phyloP scores from a whole-genome alignment of 805 yeast genomes.

The Wickerhamomyces ciferrii region DNA sequence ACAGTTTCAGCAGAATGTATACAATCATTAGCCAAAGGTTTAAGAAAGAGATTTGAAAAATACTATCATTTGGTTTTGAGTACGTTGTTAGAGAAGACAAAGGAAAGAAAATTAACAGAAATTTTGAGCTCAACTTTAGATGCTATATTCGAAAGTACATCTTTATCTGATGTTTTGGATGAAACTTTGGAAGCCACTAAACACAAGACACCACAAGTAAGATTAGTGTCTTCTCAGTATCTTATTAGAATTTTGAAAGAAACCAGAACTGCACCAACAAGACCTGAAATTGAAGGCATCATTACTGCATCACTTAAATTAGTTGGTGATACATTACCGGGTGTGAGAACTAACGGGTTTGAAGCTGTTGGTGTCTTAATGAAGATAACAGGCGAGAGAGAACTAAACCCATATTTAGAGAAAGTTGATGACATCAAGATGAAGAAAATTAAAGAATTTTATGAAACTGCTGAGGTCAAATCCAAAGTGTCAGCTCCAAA shows the following conservation, averaged over 20 bases:
- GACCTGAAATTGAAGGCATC: conserved; percentile 50
- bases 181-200: conserved; percentile 53
- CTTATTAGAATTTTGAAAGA: conserved; percentile 57
- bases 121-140: conserved; percentile 65
- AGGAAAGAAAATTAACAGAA: conserved; percentile 80
- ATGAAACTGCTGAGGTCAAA: conserved; percentile 49
- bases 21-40: conserved; percentile 58
- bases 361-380: conserved; percentile 75
- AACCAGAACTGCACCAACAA: conserved; percentile 42
- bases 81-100: conserved; percentile 74
- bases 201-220: conserved; percentile 81
- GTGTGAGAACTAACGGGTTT: conserved; percentile 73
- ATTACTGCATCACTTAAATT: conserved; percentile 53
- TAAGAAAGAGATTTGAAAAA: conserved; percentile 49
- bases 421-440: conserved; percentile 74
- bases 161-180: conserved; percentile 51
- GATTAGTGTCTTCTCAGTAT: conserved; percentile 62
- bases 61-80: conserved; percentile 48
- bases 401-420: conserved; percentile 52
- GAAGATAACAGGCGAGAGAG: conserved; percentile 77
- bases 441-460: conserved; percentile 59
- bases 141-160: conserved; percentile 48
- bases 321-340: conserved; percentile 79
- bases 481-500: conserved; percentile 27
- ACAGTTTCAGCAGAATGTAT: conserved; percentile 69